phyloP scores from a whole-genome alignment of 805 yeast genomes.

The Zygosaccharomyces bailii region DNA sequence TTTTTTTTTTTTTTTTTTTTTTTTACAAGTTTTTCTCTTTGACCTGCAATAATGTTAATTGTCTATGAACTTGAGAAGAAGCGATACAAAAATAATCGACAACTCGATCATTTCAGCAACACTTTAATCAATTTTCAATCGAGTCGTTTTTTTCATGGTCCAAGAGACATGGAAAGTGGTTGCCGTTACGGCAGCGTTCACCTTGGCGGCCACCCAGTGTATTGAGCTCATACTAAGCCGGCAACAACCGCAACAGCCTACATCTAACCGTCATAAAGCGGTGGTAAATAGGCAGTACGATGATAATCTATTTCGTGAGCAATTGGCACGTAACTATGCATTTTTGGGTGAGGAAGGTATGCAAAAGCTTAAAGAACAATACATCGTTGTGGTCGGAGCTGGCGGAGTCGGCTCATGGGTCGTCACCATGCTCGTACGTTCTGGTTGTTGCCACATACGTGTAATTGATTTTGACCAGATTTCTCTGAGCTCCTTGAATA shows the following conservation, averaged over 20 bases:
- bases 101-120: background rate
- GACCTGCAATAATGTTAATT: too few species aligned
- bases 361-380: conserved; percentile 62
- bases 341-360: conserved; percentile 87
- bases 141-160: background rate
- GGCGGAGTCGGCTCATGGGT: conserved; percentile 99
- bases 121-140: background rate
- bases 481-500: conserved; percentile 80
- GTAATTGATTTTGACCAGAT: conserved; percentile 96
- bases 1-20: background rate
- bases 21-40: background rate
- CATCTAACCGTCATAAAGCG: conserved; percentile 6
- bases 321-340: conserved; percentile 89
- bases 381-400: conserved; percentile 81
- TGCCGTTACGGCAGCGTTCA: conserved; percentile 33
- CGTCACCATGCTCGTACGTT: conserved; percentile 82
- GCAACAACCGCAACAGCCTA: conserved; percentile 7
- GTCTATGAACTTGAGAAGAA: too few species aligned
- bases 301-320: conserved; percentile 81
- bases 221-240: conserved; percentile 30
- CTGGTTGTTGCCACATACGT: conserved; percentile 77
- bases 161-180: conserved; percentile 29
- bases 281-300: conserved; percentile 35
- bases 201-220: conserved; percentile 34
- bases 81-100: conserved; percentile 2